phyloP scores from a whole-genome alignment of 1,284 basidiomycete genomes.

The Microbotryum scabiosae region DNA sequence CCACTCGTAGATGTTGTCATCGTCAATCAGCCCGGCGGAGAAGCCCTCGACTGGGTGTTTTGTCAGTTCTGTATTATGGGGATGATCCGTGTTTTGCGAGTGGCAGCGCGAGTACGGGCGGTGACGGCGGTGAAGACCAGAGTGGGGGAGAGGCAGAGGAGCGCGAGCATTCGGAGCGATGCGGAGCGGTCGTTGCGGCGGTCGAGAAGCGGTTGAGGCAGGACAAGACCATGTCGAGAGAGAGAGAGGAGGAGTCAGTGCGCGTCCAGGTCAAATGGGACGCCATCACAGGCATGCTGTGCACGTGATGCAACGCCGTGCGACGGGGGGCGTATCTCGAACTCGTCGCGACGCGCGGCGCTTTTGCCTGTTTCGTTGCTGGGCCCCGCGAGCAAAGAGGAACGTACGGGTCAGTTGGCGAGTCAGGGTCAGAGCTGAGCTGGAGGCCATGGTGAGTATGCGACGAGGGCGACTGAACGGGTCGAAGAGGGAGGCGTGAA shows the following conservation, averaged over 20 bases:
- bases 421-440: constrained; percentile 22
- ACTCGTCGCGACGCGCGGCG: not conserved
- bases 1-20: constrained; percentile 88
- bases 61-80: constrained; percentile 16
- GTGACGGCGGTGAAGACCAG: not conserved
- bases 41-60: constrained; percentile 78
- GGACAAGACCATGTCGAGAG: not conserved
- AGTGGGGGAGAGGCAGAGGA: not conserved
- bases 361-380: not conserved
- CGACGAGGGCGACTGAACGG: no score
- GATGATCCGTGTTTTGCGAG: not conserved
- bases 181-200: no score
- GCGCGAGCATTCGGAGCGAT: no score
- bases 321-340: not conserved
- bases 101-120: not conserved
- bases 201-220: not conserved
- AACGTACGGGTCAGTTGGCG: constrained; percentile 27
- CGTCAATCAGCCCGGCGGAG: constrained; percentile 87
- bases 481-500: no score
- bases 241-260: not conserved
- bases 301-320: not conserved
- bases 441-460: constrained; percentile 13
- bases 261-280: no score
- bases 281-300: not conserved
- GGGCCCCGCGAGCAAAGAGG: not conserved